Evolutionary conservation across 129 eudicot genomes (phyloP), one percentile per base, ranked within the genome.

Genomic region (Erigeron canadensis): DNA sequence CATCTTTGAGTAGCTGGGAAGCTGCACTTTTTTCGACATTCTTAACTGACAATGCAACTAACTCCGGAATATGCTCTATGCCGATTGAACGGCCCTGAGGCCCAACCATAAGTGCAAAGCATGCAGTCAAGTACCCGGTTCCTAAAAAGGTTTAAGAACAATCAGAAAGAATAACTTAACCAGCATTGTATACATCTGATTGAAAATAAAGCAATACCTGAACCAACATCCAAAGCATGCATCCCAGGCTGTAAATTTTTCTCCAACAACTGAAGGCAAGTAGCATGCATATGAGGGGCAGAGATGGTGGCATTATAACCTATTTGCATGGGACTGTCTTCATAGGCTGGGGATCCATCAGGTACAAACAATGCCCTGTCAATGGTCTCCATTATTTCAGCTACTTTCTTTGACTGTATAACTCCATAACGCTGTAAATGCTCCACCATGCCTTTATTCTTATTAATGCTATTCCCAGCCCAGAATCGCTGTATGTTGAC

Each of bases 221-320:
- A 94, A 72, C 98, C 98, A 82, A 94, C 88, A 79, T 94, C 98
- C 68, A 94, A 73, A 71, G 91, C 95, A 79, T 78, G 93, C 98
- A 89, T 94, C 81, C 98, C 98, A 40, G 98, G 96, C 80, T 84
- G 90, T 87, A 94, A 79, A 73, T 89, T 72, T 50, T 87, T 74
- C 79, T 89, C 95, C 86, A 94, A 63, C 69, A 94, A 79, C 74
- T 94, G 89, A 77, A 94, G 96, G 80, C 98, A 94, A 72, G 84
- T 85, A 12, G 96, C 98, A 84, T 93, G 98, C 98, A 93, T 93
- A 82, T 93, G 98, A 74, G 98, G 98, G 17, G 98, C 98, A 73
- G 98, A 94, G 72, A 94, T 94, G 37, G 97, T 94, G 75, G 87
- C 98, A 78, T 94, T 94, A 71, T 82, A 82, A n/a, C 98, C 98